phyloP scores from a whole-genome alignment of 331 rosid genomes.

The Malus hybrid region DNA sequence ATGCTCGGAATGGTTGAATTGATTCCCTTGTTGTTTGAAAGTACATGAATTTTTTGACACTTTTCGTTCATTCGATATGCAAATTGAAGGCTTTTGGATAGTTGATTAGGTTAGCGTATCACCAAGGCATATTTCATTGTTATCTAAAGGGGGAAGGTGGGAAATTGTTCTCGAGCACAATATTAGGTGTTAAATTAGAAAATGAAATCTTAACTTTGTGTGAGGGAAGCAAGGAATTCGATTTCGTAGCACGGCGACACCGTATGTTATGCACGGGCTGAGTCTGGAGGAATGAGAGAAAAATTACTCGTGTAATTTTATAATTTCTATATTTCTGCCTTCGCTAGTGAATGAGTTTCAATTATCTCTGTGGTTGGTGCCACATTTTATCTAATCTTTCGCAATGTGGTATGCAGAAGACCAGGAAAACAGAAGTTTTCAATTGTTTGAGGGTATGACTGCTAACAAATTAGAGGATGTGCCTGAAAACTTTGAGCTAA shows the following conservation, averaged over 20 bases:
- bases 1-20: not conserved
- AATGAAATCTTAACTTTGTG: not conserved
- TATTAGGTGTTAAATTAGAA: not conserved
- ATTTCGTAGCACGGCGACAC: not conserved
- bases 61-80: not conserved
- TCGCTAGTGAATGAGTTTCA: not conserved
- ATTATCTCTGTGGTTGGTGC: not conserved
- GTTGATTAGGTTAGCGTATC: not conserved
- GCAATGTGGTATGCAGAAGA: slow-evolving; percentile 25
- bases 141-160: not conserved
- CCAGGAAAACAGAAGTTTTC: slow-evolving; percentile 21
- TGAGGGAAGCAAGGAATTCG: not conserved
- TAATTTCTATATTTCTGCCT: not conserved
- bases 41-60: not conserved
- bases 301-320: not conserved
- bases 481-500: slow-evolving; percentile 27
- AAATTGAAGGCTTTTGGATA: not conserved
- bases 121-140: not conserved
- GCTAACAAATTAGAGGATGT: slow-evolving; percentile 44
- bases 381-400: not conserved
- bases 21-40: not conserved
- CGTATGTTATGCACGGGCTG: not conserved
- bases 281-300: not conserved
- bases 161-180: not conserved
- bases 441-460: slow-evolving; percentile 32